phyloP scores from a whole-genome alignment of 495 filamentous ascomycete species.

The Neurospora sp. region DNA sequence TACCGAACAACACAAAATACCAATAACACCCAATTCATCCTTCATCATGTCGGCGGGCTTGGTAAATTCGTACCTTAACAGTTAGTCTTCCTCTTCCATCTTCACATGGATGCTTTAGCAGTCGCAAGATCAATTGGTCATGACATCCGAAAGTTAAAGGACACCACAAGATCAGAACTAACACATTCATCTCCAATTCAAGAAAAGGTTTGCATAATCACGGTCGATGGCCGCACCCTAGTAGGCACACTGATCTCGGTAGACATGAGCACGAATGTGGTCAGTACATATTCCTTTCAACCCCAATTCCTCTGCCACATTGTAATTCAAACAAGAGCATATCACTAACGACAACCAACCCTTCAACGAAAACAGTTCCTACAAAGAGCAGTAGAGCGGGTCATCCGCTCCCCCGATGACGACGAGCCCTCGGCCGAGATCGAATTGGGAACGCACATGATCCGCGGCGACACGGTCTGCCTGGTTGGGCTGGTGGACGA shows the following conservation, averaged over 20 bases:
- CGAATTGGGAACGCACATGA: constrained; percentile 78
- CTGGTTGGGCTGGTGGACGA: constrained; percentile 85
- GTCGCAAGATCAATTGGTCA: background rate
- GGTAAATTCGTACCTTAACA: constrained; percentile 5
- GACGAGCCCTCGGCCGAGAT: constrained; percentile 71
- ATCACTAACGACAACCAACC: background rate
- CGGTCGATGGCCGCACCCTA: constrained; percentile 83
- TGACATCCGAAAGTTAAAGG: background rate
- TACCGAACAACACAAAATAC: background rate
- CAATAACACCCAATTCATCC: background rate
- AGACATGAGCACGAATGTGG: constrained; percentile 88
- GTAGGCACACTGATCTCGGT: constrained; percentile 75
- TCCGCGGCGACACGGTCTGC: constrained; percentile 93
- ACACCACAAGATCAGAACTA: constrained; percentile 5
- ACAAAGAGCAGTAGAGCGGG: constrained; percentile 71
- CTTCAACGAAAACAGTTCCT: constrained; percentile 44
- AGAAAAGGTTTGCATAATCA: constrained; percentile 91
- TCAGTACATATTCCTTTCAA: constrained; percentile 12
- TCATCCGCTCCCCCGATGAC: constrained; percentile 77
- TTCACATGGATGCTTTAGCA: background rate
- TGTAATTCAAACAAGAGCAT: too few relatives aligned
- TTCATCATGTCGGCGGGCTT: constrained; percentile 4
- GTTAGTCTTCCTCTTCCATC: background rate
- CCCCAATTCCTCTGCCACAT: too few relatives aligned
- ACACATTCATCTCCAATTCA: constrained; percentile 24